phyloP scores from a whole-genome alignment of 495 filamentous ascomycete genomes.

The Lepidopterella palustris region DNA sequence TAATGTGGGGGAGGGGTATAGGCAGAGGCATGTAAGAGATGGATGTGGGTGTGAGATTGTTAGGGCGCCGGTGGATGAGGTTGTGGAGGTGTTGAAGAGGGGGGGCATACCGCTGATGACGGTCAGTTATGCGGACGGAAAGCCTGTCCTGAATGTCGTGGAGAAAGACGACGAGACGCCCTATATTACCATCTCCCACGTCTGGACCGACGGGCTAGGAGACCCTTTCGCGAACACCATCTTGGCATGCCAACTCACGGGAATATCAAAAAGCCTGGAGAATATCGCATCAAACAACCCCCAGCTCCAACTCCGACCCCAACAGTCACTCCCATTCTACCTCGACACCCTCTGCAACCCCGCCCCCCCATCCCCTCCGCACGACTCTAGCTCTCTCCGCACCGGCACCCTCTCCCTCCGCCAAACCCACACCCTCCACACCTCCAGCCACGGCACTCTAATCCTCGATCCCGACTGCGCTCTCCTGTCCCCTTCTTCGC shows the following conservation, averaged over 20 bases:
- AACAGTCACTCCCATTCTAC: background rate
- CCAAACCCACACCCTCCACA: conserved; percentile 9
- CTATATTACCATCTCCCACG: background rate
- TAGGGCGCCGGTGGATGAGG: background rate
- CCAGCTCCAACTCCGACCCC: background rate
- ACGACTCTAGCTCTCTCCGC: too few relatives aligned
- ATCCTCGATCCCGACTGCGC: conserved; percentile 4
- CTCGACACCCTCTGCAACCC: conserved; percentile 4
- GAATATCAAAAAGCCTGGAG: background rate
- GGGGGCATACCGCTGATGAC: conserved; percentile 3
- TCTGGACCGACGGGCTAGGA: background rate
- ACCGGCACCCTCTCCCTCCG: conserved; percentile 6
- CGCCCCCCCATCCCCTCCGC: background rate
- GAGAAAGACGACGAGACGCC: background rate
- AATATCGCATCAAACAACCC: background rate
- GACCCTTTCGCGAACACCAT: background rate
- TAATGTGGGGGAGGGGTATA: background rate
- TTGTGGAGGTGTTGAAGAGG: background rate
- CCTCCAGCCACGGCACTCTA: background rate
- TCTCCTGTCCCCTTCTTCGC: background rate
- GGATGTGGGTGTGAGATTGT: conserved; percentile 3
- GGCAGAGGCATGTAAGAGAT: background rate
- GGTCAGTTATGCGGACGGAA: background rate
- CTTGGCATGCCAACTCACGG: background rate
- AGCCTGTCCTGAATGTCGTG: background rate